Conservation (phyloP, 305 asterid species). For the Fraxinus nigra region DNA sequence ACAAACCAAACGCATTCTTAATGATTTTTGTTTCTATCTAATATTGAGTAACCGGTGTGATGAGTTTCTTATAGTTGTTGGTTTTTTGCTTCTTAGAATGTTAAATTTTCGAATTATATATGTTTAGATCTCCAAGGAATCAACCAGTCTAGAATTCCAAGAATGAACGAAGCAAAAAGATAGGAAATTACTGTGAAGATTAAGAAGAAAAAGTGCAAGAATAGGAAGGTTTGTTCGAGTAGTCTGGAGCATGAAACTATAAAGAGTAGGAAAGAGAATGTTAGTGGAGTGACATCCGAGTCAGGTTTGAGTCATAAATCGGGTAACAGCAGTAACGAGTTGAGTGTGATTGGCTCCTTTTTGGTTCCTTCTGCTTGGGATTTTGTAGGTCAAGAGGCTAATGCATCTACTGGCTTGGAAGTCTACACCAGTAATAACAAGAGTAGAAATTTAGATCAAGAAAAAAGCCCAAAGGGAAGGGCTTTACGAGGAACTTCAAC, state of each 20-base stretch:
- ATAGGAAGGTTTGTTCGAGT: slow-evolving; percentile 48
- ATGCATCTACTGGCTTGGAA: slow-evolving; percentile 45
- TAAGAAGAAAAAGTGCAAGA: slow-evolving; percentile 47
- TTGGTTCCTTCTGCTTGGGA: slow-evolving; percentile 45
- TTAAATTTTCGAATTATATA: not conserved
- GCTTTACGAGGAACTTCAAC: slow-evolving; percentile 49
- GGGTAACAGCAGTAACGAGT: slow-evolving; percentile 31
- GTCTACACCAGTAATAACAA: slow-evolving; percentile 36
- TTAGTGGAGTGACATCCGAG: slow-evolving; percentile 31
- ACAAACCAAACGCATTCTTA: not conserved
- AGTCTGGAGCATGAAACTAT: slow-evolving; percentile 45
- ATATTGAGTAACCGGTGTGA: not conserved
- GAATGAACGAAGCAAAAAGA: not conserved
- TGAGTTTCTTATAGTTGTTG: not conserved
- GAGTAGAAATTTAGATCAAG: slow-evolving; percentile 42
- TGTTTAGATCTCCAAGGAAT: not conserved
- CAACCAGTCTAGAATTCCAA: not conserved
- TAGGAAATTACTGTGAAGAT: slow-evolving; percentile 22
- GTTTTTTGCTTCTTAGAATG: not conserved
- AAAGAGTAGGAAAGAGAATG: slow-evolving; percentile 55
- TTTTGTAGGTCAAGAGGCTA: slow-evolving; percentile 38
- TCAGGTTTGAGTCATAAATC: slow-evolving; percentile 28
- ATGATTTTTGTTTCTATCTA: not conserved
- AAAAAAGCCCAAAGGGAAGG: slow-evolving; percentile 55
- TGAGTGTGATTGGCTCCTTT: slow-evolving; percentile 42